These are phyloP conservation scores for Fusarium sp. DNA, from an alignment of 2,329 filamentous ascomycete genomes.

Conservation along the genomic window DNA sequence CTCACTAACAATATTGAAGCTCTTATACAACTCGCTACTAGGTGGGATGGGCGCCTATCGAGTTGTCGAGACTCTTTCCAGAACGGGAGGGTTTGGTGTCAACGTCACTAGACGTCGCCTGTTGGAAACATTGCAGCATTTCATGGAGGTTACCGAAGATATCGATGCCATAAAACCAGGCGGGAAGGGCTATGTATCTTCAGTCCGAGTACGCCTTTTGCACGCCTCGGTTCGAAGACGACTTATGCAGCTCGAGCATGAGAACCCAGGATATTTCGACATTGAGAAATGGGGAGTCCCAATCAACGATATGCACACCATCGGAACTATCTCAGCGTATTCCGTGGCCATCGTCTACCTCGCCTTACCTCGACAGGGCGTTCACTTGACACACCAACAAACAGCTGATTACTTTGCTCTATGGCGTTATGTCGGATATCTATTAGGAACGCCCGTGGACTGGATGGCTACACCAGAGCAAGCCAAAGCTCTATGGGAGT, in stretches of 20 bases:
- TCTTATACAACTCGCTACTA: slow-evolving; percentile 74
- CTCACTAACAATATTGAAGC: slow-evolving; percentile 46
- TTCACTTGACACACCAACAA: slow-evolving; percentile 72
- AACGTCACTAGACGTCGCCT: slow-evolving; percentile 74
- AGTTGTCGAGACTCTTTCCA: slow-evolving; percentile 78
- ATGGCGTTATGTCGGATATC: slow-evolving; percentile 80
- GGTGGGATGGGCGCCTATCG: slow-evolving; percentile 79
- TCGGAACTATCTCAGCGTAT: slow-evolving; percentile 79
- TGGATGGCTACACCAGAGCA: slow-evolving; percentile 67
- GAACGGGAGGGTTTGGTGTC: slow-evolving; percentile 79
- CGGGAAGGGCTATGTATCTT: slow-evolving; percentile 70
- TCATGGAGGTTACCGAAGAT: slow-evolving; percentile 76
- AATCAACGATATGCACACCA: slow-evolving; percentile 81
- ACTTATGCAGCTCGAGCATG: slow-evolving; percentile 68
- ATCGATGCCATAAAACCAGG: slow-evolving; percentile 75
- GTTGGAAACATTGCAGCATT: slow-evolving; percentile 79
- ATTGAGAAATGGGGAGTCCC: slow-evolving; percentile 70
- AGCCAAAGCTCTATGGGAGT: slow-evolving; percentile 75
- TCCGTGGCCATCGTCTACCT: slow-evolving; percentile 76
- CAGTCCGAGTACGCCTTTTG: slow-evolving; percentile 73
- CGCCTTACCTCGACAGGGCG: slow-evolving; percentile 78
- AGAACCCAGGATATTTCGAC: slow-evolving; percentile 71
- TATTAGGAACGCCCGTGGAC: slow-evolving; percentile 76
- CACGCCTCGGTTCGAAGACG: slow-evolving; percentile 73
- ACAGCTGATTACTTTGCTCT: slow-evolving; percentile 78